Conservation (phyloP, 805 yeast species). For the Wickerhamiella parazyma region DNA sequence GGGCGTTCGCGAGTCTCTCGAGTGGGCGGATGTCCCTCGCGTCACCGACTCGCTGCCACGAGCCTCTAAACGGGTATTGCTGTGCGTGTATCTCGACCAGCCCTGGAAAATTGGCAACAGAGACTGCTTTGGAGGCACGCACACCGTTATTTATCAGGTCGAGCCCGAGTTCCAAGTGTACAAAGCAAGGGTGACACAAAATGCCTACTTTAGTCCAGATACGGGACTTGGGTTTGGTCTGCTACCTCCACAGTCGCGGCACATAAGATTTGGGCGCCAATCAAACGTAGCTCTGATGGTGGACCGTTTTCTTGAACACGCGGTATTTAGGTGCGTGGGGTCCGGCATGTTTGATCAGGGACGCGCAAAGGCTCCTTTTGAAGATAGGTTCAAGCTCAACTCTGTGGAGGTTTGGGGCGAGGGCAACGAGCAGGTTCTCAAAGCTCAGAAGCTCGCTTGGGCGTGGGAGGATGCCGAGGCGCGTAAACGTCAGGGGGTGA, state of each 20-base stretch:
- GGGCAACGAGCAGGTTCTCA: slow-evolving; percentile 65
- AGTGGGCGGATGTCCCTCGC: slow-evolving; percentile 11
- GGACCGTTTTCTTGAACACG: slow-evolving; percentile 69
- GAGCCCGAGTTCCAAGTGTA: slow-evolving; percentile 44
- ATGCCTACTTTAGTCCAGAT: slow-evolving; percentile 28
- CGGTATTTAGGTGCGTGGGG: slow-evolving; percentile 58
- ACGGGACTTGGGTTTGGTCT: slow-evolving; percentile 70
- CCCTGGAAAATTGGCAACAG: slow-evolving; percentile 75
- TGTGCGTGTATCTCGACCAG: slow-evolving; percentile 48
- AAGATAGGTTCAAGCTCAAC: slow-evolving; percentile 54
- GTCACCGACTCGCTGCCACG: slow-evolving; percentile 9
- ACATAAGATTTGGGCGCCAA: slow-evolving; percentile 17
- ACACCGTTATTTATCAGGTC: slow-evolving; percentile 48
- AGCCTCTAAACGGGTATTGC: slow-evolving; percentile 28
- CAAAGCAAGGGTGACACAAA: background rate
- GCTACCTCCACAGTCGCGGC: slow-evolving; percentile 35
- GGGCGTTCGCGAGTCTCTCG: slow-evolving; percentile 34
- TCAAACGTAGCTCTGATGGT: slow-evolving; percentile 72
- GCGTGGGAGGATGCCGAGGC: slow-evolving; percentile 90
- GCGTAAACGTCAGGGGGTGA: slow-evolving; percentile 57
- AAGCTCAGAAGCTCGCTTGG: slow-evolving; percentile 65
- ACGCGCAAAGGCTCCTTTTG: slow-evolving; percentile 33
- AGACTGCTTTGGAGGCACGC: slow-evolving; percentile 52
- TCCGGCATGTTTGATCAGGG: slow-evolving; percentile 33
- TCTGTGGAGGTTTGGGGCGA: slow-evolving; percentile 88